Base-by-base conservation (phyloP, 768 basidiomycete species). In the Dioszegia aurantiaca region DNA sequence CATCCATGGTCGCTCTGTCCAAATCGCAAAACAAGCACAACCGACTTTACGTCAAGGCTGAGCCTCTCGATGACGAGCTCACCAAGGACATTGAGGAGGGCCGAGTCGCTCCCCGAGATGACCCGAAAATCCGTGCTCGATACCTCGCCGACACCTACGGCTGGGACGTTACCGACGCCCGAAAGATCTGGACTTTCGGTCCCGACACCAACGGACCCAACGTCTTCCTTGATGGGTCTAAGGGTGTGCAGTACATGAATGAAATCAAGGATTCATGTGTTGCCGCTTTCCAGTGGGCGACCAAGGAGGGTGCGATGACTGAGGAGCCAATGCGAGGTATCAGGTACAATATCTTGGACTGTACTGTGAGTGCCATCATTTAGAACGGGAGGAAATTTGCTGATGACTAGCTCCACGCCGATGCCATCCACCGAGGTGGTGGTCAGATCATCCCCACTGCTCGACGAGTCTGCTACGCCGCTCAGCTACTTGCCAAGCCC, bases 11-110 rank as follows among this genome's bases (percentile, higher is more conserved):
- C 67, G 95, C 95, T 27, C 83, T 99, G 37, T 98, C 95, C 59
- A 99, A 99, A 80, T 98, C 95, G 21, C 95, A 97, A 81, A 98
- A 99, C 84, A 99, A 98, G 84, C 95, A 99, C 86, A 99, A 99
- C 79, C 89, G 95, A 81, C 83, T 99, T 58, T 99, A 87, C 79
- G 84, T 86, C 67, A 92, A 92, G 83, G 95, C 95, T 36, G 64
- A 86, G 80, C 95, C 95, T 36, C 77, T 99, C 57, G 91, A 89
- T 24, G 95, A 99, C 75, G 93, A 97, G 77, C 84, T 98, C 60
- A 86, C 91, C 63, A 83, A 84, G 69, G 95, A 90, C 60, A 97
- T 99, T 70, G 95, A 98, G 78, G 69, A 66, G 56, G 95, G 95
- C 69, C 85, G 83, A 73, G 77, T 99, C 77, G 87, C 68, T 78